Conservation (phyloP, 2,329 filamentous ascomycete genomes). For the Torrubiella hemipterigena region DNA sequence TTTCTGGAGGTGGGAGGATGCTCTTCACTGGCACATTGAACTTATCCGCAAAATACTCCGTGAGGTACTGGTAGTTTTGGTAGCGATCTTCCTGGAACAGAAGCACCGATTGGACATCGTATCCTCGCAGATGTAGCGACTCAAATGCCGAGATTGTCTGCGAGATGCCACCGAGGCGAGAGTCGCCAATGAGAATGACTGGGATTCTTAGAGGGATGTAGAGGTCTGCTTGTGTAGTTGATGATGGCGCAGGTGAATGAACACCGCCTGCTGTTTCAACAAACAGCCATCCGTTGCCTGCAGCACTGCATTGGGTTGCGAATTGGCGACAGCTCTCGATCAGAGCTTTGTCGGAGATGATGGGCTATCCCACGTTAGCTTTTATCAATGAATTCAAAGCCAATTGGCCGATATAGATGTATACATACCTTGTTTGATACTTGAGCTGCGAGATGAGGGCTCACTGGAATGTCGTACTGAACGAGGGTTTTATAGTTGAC, state of each 20-base stretch:
- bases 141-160: constrained; percentile 72
- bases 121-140: constrained; percentile 64
- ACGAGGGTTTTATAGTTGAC: constrained; percentile 45
- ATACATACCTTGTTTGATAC: constrained; percentile 27
- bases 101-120: constrained; percentile 59
- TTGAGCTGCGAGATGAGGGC: constrained; percentile 62
- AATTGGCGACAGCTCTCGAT: constrained; percentile 33
- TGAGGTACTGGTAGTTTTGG: constrained; percentile 56
- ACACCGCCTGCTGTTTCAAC: constrained; percentile 77
- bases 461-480: constrained; percentile 63
- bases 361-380: constrained; percentile 22
- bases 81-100: constrained; percentile 57
- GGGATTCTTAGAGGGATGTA: constrained; percentile 66
- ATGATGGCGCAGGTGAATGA: constrained; percentile 66
- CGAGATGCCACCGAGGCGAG: constrained; percentile 67
- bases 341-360: constrained; percentile 38
- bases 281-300: constrained; percentile 46
- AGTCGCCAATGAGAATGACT: constrained; percentile 62
- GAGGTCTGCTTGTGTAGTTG: constrained; percentile 64
- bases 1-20: constrained; percentile 46
- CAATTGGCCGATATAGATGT: neutral
- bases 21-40: constrained; percentile 44
- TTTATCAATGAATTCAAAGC: neutral
- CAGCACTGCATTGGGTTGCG: constrained; percentile 27
- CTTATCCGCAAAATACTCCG: constrained; percentile 51